These are phyloP conservation scores for Lactarius indigo DNA, from an alignment of 768 basidiomycete genomes.

Conservation along the genomic window DNA sequence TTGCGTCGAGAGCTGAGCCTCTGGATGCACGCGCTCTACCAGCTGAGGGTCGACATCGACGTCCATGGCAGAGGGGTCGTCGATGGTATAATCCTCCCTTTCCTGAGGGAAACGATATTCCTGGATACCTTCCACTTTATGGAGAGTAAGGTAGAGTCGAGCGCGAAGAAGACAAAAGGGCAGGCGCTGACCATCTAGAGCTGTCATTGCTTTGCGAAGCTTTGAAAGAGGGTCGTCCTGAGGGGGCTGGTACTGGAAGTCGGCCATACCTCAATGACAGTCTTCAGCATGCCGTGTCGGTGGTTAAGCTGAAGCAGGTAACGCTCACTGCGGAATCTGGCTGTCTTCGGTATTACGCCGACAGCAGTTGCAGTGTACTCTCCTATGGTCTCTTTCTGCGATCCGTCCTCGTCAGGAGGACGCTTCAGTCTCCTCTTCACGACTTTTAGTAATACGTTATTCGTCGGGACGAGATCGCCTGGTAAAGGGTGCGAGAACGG, in stretches of 20 bases:
- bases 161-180: background rate
- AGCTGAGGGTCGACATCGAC: conserved; percentile 52
- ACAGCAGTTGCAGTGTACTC: conserved; percentile 73
- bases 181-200: conserved; percentile 68
- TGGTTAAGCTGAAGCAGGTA: background rate
- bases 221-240: conserved; percentile 64
- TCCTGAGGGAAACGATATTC: conserved; percentile 68
- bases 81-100: conserved; percentile 55
- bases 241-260: conserved; percentile 85
- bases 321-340: conserved; percentile 80
- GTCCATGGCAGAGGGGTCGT: conserved; percentile 33
- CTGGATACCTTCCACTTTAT: conserved; percentile 66
- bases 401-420: conserved; percentile 24
- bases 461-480: conserved; percentile 72
- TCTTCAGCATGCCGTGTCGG: background rate
- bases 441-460: conserved; percentile 85
- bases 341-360: conserved; percentile 77
- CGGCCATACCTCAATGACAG: conserved; percentile 71
- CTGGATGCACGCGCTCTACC: conserved; percentile 8
- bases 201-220: conserved; percentile 69
- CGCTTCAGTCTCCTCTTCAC: conserved; percentile 62
- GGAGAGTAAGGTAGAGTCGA: conserved; percentile 9
- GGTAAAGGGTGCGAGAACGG: conserved; percentile 81
- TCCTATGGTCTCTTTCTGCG: conserved; percentile 39
- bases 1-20: conserved; percentile 27